Evolutionary conservation across 305 asterid genomes (phyloP).

Genomic region (Solanum hybrid): DNA sequence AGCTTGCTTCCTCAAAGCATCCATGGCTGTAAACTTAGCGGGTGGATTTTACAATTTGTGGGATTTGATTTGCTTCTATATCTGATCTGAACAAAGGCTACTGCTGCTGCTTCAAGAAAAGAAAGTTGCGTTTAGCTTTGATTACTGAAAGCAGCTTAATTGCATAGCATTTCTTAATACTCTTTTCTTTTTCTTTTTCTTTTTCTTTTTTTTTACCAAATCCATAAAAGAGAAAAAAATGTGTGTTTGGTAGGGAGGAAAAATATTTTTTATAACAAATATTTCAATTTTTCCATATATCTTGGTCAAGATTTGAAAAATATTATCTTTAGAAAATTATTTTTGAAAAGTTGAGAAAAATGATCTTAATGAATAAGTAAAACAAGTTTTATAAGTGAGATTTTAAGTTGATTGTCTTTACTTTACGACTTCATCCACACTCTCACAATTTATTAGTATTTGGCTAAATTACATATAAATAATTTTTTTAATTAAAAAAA

Average conservation of each 20-base stretch:
- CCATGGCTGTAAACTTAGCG: constrained; percentile 32
- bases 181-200: neutral
- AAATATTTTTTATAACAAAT: neutral
- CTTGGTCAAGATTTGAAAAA: neutral
- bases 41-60: neutral
- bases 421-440: too few relatives aligned
- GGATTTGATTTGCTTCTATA: neutral
- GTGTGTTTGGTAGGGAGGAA: neutral
- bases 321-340: neutral
- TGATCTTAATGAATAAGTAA: neutral
- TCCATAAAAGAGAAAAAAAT: neutral
- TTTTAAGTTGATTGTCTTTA: neutral
- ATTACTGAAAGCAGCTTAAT: neutral
- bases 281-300: neutral
- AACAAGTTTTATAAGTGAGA: neutral
- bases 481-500: too few relatives aligned
- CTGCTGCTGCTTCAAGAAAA: neutral
- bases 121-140: neutral
- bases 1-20: constrained; percentile 91
- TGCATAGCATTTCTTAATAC: neutral
- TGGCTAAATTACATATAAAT: neutral
- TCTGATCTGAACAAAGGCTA: neutral
- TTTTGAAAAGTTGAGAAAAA: neutral
- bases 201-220: neutral
- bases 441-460: neutral